These are phyloP conservation scores for Tylopilus subfusipes DNA, from an alignment of 768 basidiomycete species.

Conservation along the genomic window DNA sequence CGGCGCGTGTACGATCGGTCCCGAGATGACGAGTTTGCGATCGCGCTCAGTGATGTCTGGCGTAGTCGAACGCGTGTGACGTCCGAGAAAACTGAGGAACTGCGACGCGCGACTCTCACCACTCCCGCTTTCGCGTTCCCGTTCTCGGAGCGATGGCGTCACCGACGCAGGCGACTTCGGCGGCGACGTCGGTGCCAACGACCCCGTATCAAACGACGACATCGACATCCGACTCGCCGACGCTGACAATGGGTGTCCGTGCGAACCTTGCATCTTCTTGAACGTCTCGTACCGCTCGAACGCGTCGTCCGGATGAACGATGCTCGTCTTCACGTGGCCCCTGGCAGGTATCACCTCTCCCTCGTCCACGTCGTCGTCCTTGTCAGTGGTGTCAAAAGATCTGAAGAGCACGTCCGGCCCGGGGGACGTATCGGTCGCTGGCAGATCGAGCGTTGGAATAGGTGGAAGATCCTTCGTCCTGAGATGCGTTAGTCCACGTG, in stretches of 20 bases:
- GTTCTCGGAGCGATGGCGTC: constrained; percentile 30
- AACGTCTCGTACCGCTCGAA: constrained; percentile 89
- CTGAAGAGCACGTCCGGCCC: not conserved
- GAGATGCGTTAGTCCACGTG: constrained; percentile 12
- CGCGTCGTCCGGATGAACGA: constrained; percentile 65
- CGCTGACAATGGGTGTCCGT: constrained; percentile 1
- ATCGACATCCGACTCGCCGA: constrained; percentile 52
- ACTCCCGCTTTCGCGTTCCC: constrained; percentile 12
- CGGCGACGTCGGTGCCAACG: constrained; percentile 35
- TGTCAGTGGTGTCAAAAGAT: constrained; percentile 2
- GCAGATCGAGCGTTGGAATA: constrained; percentile 36
- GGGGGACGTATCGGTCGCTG: constrained; percentile 15
- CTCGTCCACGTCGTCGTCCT: not conserved
- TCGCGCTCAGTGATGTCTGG: constrained; percentile 46
- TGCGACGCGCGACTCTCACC: constrained; percentile 39
- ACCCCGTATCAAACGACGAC: constrained; percentile 52
- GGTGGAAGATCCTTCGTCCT: constrained; percentile 54
- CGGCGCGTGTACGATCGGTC: constrained; percentile 48
- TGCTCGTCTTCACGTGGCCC: constrained; percentile 4
- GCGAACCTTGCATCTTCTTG: constrained; percentile 46
- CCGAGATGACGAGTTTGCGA: constrained; percentile 58
- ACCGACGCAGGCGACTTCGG: constrained; percentile 36
- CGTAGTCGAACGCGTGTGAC: constrained; percentile 42
- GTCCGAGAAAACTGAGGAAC: constrained; percentile 62
- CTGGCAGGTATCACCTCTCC: not conserved